phyloP scores from a whole-genome alignment of 768 basidiomycete species.

The Lepiota brunneoincarnata region DNA sequence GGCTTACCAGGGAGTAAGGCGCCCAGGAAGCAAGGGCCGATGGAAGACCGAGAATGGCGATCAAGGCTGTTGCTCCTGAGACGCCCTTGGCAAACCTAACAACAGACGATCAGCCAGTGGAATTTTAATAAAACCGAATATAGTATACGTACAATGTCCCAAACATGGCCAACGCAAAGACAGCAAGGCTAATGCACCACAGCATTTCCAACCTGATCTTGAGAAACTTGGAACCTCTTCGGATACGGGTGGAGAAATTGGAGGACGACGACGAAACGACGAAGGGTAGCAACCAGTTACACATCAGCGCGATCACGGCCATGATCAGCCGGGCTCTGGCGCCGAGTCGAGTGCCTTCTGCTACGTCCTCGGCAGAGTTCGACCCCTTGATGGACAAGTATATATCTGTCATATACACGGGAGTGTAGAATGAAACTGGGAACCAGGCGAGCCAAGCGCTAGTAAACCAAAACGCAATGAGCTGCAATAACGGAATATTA shows the following conservation, averaged over 20 bases:
- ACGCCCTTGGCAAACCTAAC: conserved; percentile 70
- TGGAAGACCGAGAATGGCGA: conserved; percentile 79
- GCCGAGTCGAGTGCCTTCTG: conserved; percentile 78
- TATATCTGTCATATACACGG: conserved; percentile 84
- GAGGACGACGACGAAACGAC: conserved; percentile 33
- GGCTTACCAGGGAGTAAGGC: conserved; percentile 79
- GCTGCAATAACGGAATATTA: not conserved
- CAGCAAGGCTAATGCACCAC: conserved; percentile 74
- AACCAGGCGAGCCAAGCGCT: conserved; percentile 92
- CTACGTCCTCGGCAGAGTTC: conserved; percentile 22
- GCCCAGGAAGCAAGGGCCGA: conserved; percentile 94
- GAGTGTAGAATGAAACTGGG: conserved; percentile 84
- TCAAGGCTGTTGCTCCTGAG: conserved; percentile 66
- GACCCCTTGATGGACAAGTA: conserved; percentile 49
- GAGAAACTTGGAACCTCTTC: conserved; percentile 36
- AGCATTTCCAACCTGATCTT: conserved; percentile 63
- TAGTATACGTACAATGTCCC: conserved; percentile 68
- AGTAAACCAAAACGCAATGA: not conserved
- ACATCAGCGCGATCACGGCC: conserved; percentile 60
- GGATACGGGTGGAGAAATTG: conserved; percentile 17
- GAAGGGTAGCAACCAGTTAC: conserved; percentile 71
- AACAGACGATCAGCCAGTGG: not conserved
- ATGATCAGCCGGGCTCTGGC: conserved; percentile 80
- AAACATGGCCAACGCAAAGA: conserved; percentile 77
- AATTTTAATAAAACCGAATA: not conserved